Evolutionary conservation across 202 grass and related monocot species (phyloP), one percentile per base, ranked within the genome.

Genomic region (Panicum virgatum): DNA sequence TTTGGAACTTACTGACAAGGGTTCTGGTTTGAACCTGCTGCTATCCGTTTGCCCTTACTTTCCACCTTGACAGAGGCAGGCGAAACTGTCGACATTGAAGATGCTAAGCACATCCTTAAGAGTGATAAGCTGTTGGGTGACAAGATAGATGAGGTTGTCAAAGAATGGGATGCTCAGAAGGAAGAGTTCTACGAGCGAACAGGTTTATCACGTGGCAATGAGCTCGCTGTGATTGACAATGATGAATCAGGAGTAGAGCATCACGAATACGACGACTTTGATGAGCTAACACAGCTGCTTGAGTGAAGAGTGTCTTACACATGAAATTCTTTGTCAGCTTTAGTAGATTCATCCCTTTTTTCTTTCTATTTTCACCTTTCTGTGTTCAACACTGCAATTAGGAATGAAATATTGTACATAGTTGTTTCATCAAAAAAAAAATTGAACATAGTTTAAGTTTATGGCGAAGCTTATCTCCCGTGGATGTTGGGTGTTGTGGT

Each of bases 161-260:
- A 82, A 81, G 83, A 91, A 32, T 98, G 95, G 95, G 82, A 95
- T 76, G 69, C 67, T 32, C 88, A 93, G 62, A 95, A 95, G 79
- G 90, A 89, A 78, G 75, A 72, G 54, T 98, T 89, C 54, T 95
- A 88, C 52, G 69, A 90, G 66, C 88, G 84, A 76, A 94, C 88
- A 30, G 90, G 95, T 56, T 83, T 94, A 54, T 66, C 37, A 32
- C 70, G 18, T 65, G 76, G 27, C 11, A 46, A 88, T 58, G 81
- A 89, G 44, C 53, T 83, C 20, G 42, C 53, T 0, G 37, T 62
- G 20, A 56, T 77, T 29, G 84, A 71, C 36, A 50, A 78, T 25
- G 56, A 81, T 10, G 82, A 85, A 85, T 47, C 77, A 63, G 82
- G 45, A 58, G 77, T 39, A 14, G 50, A 72, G 3, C 32, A 22